These are phyloP conservation scores for Ophiocordyceps camponoti-saundersi DNA, from an alignment of 2,329 filamentous ascomycete species.

Conservation along the genomic window DNA sequence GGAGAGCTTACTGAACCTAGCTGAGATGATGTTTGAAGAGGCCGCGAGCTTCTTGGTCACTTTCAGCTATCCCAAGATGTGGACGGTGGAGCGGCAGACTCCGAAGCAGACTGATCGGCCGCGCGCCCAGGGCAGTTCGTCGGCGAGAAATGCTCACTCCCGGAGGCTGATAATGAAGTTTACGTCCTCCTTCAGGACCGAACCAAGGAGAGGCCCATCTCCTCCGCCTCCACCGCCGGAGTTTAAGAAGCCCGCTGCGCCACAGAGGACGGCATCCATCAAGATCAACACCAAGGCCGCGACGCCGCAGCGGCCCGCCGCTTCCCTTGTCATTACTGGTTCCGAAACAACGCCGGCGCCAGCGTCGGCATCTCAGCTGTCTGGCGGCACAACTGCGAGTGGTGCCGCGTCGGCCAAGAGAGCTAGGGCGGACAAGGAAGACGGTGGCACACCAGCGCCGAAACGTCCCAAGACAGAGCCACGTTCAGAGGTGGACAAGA, in stretches of 20 bases:
- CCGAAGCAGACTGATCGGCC: conserved; percentile 19
- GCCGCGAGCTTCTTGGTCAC: conserved; percentile 23
- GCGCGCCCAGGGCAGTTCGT: conserved; percentile 4
- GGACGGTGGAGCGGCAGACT: conserved; percentile 19
- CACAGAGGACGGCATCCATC: conserved; percentile 18
- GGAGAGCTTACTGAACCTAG: conserved; percentile 24
- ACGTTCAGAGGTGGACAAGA: conserved; percentile 6
- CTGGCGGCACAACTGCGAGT: conserved; percentile 6
- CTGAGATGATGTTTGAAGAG: conserved; percentile 29
- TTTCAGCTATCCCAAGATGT: conserved; percentile 21
- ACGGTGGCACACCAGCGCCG: conserved; percentile 15
- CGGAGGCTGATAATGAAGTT: conserved; percentile 15
- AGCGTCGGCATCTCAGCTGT: conserved; percentile 1
- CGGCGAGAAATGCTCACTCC: neutral
- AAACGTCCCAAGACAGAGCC: conserved; percentile 21
- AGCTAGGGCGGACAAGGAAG: conserved; percentile 19
- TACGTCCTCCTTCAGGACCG: conserved; percentile 20
- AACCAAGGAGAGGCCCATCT: conserved; percentile 12
- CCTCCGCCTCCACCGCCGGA: conserved; percentile 6
- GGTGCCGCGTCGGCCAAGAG: conserved; percentile 13
- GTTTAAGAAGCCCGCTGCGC: conserved; percentile 10
- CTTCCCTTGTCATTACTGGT: neutral
- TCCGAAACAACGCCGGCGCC: conserved; percentile 2
- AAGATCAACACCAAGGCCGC: conserved; percentile 20
- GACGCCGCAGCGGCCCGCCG: conserved; percentile 6